Conservation (phyloP, 2,329 filamentous ascomycete genomes). For the Cordyceps cateniannulata region DNA sequence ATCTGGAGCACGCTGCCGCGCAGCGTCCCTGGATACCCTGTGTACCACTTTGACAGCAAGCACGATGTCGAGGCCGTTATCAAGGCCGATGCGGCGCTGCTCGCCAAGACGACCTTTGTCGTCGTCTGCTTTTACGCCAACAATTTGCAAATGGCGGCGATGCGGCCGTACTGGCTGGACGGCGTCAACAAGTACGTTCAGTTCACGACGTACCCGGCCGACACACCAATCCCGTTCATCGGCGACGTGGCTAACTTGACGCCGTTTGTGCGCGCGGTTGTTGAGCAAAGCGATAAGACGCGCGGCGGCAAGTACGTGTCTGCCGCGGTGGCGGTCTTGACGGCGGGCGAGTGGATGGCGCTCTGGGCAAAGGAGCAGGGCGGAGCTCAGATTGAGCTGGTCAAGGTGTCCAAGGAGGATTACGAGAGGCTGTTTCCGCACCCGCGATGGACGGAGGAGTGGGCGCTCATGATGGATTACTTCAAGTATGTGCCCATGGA, state of each 20-base stretch:
- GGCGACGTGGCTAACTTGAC: constrained; percentile 27
- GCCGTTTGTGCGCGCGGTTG: no score
- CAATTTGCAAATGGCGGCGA: constrained; percentile 22
- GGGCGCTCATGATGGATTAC: background rate
- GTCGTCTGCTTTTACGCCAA: constrained; percentile 29
- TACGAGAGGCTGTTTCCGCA: no score
- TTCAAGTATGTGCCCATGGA: background rate
- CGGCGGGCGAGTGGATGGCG: no score
- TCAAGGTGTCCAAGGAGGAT: no score
- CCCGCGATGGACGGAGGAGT: no score
- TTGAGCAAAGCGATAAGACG: no score
- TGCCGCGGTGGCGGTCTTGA: no score
- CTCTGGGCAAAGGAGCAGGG: no score
- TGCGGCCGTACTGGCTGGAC: constrained; percentile 13
- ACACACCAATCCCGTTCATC: constrained; percentile 23
- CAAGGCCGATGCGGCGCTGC: constrained; percentile 24
- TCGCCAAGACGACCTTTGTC: constrained; percentile 34
- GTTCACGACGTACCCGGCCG: constrained; percentile 20
- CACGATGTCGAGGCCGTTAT: constrained; percentile 34
- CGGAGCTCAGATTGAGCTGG: no score
- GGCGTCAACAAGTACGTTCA: constrained; percentile 23
- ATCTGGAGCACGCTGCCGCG: constrained; percentile 40
- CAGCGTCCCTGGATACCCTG: constrained; percentile 24
- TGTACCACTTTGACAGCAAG: constrained; percentile 39
- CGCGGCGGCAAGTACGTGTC: no score